A percentile compares a stretch with the other conserved stretches of the same genome.
phyloP scores from a whole-genome alignment of 2,329 filamentous ascomycete species.

The Neospermospora avenae region DNA sequence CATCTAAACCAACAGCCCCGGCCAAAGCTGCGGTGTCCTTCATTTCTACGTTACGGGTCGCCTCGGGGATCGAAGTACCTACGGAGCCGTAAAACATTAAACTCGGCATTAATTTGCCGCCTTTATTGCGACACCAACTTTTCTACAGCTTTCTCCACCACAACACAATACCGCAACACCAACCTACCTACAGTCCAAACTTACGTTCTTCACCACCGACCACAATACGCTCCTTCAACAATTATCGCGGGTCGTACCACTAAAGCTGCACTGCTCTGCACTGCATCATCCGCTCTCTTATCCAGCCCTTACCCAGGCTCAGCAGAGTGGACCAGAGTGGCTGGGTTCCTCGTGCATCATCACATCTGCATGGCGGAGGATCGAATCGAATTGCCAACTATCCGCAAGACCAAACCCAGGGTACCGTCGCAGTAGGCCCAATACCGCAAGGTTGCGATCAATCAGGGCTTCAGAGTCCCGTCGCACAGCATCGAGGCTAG shows the following conservation, averaged over 20 bases:
- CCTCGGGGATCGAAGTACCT: too few species aligned
- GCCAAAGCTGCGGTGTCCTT: too few species aligned
- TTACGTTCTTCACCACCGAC: too few species aligned
- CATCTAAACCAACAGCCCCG: background rate
- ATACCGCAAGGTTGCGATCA: constrained; percentile 5
- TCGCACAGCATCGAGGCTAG: background rate
- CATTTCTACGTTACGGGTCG: background rate
- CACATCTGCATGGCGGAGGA: background rate
- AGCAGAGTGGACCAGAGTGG: background rate
- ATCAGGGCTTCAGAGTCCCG: background rate
- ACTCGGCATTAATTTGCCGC: background rate
- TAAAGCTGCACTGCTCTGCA: background rate
- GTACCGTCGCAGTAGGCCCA: background rate
- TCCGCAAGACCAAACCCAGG: constrained; percentile 2
- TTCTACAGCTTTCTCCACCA: too few species aligned
- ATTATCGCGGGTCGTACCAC: background rate
- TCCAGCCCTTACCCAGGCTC: background rate
- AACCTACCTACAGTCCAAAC: background rate
- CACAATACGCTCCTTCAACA: background rate
- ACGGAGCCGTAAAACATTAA: background rate
- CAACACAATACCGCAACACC: background rate
- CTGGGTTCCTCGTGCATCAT: background rate
- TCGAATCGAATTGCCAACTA: constrained; percentile 1
- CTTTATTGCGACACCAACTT: constrained; percentile 1
- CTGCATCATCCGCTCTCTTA: background rate